A percentile compares a stretch with the other conserved stretches of the same genome.
Evolutionary conservation across 2,329 filamentous ascomycete genomes (phyloP).

Genomic region (Arachnomyces sp.): DNA sequence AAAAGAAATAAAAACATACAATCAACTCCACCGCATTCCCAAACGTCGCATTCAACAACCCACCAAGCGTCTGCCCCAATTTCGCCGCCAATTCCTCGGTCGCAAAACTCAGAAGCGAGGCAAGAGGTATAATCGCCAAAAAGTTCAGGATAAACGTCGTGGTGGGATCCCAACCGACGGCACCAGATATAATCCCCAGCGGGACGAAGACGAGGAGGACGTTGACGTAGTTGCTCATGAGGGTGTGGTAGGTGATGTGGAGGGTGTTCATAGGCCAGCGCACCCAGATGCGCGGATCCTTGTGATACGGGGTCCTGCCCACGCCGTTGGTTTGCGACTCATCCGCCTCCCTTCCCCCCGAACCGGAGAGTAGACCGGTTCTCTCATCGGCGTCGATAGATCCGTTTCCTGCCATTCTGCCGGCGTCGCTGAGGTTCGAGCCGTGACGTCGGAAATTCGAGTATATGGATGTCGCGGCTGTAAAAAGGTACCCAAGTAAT

Average conservation of each 20-base stretch:
- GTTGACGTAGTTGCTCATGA: constrained; percentile 49
- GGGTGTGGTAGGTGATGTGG: constrained; percentile 35
- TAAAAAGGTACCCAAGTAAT: no score
- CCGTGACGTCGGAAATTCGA: constrained; percentile 14
- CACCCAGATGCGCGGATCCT: constrained; percentile 30
- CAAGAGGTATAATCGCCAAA: constrained; percentile 55
- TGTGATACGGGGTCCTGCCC: constrained; percentile 22
- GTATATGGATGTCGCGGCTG: constrained; percentile 12
- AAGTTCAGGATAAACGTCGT: constrained; percentile 57
- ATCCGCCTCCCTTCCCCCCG: neutral
- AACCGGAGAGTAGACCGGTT: constrained; percentile 5
- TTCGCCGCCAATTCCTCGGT: constrained; percentile 55
- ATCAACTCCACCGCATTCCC: constrained; percentile 60
- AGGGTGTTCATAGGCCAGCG: constrained; percentile 31
- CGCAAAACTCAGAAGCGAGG: constrained; percentile 54
- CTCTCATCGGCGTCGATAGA: constrained; percentile 6
- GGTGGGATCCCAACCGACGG: constrained; percentile 49
- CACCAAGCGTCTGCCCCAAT: constrained; percentile 54
- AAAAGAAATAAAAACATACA: constrained; percentile 63
- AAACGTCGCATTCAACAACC: constrained; percentile 58
- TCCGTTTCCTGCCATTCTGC: constrained; percentile 9
- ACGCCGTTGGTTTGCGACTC: constrained; percentile 1
- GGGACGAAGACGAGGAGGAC: constrained; percentile 57
- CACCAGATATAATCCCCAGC: constrained; percentile 53
- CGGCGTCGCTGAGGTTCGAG: constrained; percentile 8